Conservation (phyloP, 768 basidiomycete species). For the Grammothele lineata region DNA sequence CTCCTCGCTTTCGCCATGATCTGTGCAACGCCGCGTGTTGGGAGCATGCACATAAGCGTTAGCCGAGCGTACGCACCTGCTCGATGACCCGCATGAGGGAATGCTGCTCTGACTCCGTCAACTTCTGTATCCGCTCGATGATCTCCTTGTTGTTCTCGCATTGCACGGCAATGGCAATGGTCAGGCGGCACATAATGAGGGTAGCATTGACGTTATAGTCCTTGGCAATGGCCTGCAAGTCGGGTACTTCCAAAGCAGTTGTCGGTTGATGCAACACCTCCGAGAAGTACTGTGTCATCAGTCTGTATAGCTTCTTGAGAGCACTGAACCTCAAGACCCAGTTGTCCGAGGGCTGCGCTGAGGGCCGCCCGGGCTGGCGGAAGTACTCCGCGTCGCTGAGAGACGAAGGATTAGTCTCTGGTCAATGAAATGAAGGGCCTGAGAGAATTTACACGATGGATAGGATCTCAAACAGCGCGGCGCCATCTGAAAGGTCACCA, state of each 20-base stretch:
- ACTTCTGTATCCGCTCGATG: conserved; percentile 81
- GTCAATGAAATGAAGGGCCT: too few relatives aligned
- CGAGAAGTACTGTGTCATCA: conserved; percentile 85
- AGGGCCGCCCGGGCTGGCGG: conserved; percentile 51
- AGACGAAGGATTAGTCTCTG: too few relatives aligned
- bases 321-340: conserved; percentile 86
- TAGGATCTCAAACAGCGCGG: conserved; percentile 71
- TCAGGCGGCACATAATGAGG: conserved; percentile 72
- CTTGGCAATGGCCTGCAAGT: conserved; percentile 83
- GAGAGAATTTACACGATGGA: conserved; percentile 60
- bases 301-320: conserved; percentile 80
- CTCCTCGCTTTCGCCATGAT: conserved; percentile 74
- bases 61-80: conserved; percentile 48
- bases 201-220: conserved; percentile 62
- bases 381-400: conserved; percentile 79
- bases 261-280: conserved; percentile 81
- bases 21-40: conserved; percentile 31
- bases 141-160: conserved; percentile 86
- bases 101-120: conserved; percentile 83
- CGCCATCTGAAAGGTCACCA: conserved; percentile 77
- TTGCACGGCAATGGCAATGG: conserved; percentile 84
- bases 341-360: conserved; percentile 70
- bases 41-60: not conserved
- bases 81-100: conserved; percentile 92
- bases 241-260: conserved; percentile 76